These are phyloP conservation scores for Quercus dentata DNA, from an alignment of 306 rosid genomes.

Conservation along the genomic window DNA sequence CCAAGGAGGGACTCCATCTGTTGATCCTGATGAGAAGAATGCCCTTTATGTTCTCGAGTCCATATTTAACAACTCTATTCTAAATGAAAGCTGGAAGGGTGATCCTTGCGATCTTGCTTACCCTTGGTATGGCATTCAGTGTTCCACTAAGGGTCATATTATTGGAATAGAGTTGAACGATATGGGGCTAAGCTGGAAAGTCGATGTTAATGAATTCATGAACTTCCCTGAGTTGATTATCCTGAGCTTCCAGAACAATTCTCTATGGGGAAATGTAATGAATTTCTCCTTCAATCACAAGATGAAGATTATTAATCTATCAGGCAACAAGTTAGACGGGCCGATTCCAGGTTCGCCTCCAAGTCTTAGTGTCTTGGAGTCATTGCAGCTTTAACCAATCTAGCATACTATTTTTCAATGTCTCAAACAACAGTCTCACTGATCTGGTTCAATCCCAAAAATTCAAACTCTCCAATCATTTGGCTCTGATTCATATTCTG, in stretches of 20 bases:
- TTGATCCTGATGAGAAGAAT: slow-evolving; percentile 24
- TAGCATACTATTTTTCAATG: slow-evolving; percentile 29
- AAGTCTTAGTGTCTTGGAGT: slow-evolving; percentile 27
- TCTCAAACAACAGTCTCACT: slow-evolving; percentile 42
- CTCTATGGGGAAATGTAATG: slow-evolving; percentile 25
- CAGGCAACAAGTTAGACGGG: slow-evolving; percentile 30
- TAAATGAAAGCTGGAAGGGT: slow-evolving; percentile 41
- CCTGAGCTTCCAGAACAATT: slow-evolving; percentile 46
- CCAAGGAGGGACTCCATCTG: slow-evolving; percentile 12
- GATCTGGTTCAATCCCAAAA: slow-evolving; percentile 39
- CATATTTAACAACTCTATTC: slow-evolving; percentile 28
- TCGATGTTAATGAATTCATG: slow-evolving; percentile 12
- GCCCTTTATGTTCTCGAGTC: slow-evolving; percentile 41
- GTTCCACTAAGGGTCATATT: slow-evolving; percentile 30
- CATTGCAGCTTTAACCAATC: slow-evolving; percentile 33
- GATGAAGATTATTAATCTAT: slow-evolving; percentile 36
- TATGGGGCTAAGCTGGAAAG: slow-evolving; percentile 24
- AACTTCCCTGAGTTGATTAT: slow-evolving; percentile 29
- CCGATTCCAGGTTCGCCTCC: slow-evolving; percentile 27
- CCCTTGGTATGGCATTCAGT: slow-evolving; percentile 53
- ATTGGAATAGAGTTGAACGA: slow-evolving; percentile 15
- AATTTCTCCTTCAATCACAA: slow-evolving; percentile 31
- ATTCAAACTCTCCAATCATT: slow-evolving; percentile 30
- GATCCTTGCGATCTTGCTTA: slow-evolving; percentile 26
- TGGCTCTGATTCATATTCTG: slow-evolving; percentile 24